Base-by-base conservation (phyloP, 2,329 filamentous ascomycete species). In the Ilyonectria sp. region DNA sequence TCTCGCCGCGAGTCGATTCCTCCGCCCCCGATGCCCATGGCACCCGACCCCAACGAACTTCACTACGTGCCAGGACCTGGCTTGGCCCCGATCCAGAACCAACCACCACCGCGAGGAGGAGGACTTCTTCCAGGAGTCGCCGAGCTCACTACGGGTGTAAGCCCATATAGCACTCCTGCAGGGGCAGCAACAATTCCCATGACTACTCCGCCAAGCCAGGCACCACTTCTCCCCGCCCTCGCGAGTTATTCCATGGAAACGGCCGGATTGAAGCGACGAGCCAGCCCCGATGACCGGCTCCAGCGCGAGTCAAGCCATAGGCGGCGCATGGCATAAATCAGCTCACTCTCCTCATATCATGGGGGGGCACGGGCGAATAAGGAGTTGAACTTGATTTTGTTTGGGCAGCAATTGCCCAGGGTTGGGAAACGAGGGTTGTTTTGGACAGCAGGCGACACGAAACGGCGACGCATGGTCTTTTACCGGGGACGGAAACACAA, bases 81-180 rank as follows among this genome's bases (percentile, higher is more conserved):
- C 7, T 81, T 89, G 49, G 85, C 87, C 6, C 87, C 86, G n/a
- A 88, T 89, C 47, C 86, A 88, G 61, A 80, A 80, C 17, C 81
- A 81, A 69, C 77, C 77, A 59, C 79, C 80, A 33, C 78, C 79
- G 8, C 76, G 80, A 31, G 79, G 80, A n/a, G 80, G 80, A 6
- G 85, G 82, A 0, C 81, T 87, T 68, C 80, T 92, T n/a, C 90
- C 90, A 1, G 86, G 89, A 57, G 83, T 92, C 17, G 86, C 87
- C 40, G 89, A 92, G 75, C 83, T 92, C 72, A 91, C 90, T 2
- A 91, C 89, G 0, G 89, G 90, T 13, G 82, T 90, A 35, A 89
- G 86, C 69, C 87, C 88, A 1, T 91, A 91, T 75, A 87, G 82
- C 70, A 87, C 86, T n/a, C 86, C 87, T 5, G 69, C 73, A 2